Evolutionary conservation across 345 rosid genomes (phyloP).

Genomic region (Salix caprea): DNA sequence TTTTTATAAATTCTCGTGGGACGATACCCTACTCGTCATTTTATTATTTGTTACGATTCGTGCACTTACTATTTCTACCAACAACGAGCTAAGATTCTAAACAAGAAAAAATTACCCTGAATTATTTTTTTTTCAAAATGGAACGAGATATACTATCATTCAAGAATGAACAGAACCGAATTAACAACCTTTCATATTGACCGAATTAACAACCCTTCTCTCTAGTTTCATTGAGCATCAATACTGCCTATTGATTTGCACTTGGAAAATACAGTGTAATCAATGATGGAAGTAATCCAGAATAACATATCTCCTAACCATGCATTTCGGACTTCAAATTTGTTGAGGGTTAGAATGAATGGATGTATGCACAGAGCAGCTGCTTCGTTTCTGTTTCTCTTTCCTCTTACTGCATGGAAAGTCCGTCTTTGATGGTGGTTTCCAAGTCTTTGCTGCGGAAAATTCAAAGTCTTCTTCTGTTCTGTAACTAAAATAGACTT

Average conservation of each 20-base stretch:
- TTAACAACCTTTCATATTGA: no score
- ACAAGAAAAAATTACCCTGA: accelerated
- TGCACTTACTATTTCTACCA: no score
- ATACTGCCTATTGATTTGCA: not conserved
- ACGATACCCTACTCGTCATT: no score
- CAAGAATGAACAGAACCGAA: no score
- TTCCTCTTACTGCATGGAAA: not conserved
- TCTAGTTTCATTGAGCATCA: not conserved
- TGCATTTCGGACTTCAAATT: not conserved
- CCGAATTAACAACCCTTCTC: no score
- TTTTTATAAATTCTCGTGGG: no score
- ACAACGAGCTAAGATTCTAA: no score
- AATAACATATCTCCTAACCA: not conserved
- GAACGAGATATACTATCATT: no score
- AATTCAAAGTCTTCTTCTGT: not conserved
- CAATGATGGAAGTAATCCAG: not conserved
- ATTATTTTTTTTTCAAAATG: no score
- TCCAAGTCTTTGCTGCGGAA: not conserved
- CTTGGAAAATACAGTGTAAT: no score
- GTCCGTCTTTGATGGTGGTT: not conserved
- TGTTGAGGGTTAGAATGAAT: no score
- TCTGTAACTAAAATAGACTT: not conserved
- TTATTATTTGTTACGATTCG: no score
- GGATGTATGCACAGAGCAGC: not conserved
- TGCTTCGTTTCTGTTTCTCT: not conserved